These are phyloP conservation scores for Sporobolus alterniflorus DNA, from an alignment of 202 grass and related monocot species.

Conservation along the genomic window DNA sequence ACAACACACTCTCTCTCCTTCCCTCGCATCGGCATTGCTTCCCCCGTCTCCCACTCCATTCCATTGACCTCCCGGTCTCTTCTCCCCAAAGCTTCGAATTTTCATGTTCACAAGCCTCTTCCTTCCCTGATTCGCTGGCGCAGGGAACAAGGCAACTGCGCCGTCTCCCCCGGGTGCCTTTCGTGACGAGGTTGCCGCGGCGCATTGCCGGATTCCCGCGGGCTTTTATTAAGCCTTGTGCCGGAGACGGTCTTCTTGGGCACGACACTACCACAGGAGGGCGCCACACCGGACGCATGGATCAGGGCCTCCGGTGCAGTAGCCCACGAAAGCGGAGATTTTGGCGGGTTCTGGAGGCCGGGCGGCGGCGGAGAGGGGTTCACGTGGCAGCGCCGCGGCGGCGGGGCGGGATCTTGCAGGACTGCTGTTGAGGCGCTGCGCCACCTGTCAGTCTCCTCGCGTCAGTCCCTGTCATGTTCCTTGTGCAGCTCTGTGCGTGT, in stretches of 20 bases:
- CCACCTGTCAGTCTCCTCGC: not conserved
- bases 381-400: not conserved
- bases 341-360: conserved; percentile 17
- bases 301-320: conserved; percentile 27
- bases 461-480: conserved; percentile 18
- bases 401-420: conserved; percentile 44
- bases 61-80: conserved; percentile 21
- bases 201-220: conserved; percentile 34
- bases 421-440: conserved; percentile 33
- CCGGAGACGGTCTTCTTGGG: not conserved
- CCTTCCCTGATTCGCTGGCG: conserved; percentile 28
- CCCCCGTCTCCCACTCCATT: not conserved
- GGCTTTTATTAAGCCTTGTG: not conserved
- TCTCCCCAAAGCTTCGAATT: conserved; percentile 49
- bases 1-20: too few relatives aligned
- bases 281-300: conserved; percentile 32
- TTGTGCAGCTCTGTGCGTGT: conserved; percentile 6
- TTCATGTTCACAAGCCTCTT: not conserved
- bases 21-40: conserved; percentile 4
- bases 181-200: not conserved
- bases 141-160: not conserved
- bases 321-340: conserved; percentile 31
- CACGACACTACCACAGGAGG: not conserved
- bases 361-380: not conserved
- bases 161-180: conserved; percentile 19